phyloP scores from a whole-genome alignment of 2,329 filamentous ascomycete species.

The Venturia aucupariae region DNA sequence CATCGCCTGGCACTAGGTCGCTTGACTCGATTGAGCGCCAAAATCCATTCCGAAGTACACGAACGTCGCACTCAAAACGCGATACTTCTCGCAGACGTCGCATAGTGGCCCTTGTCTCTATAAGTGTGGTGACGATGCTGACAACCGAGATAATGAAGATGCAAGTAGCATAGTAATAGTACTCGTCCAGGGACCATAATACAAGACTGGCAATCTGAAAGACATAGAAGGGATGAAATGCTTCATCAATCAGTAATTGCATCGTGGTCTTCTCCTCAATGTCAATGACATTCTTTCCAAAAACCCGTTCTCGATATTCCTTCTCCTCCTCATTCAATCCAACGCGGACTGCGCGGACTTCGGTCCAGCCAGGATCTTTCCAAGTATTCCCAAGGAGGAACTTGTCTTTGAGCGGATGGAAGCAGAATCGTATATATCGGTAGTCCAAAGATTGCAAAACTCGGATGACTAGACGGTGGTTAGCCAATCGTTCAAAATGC shows the following conservation, averaged over 20 bases:
- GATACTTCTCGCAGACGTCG: slow-evolving; percentile 82
- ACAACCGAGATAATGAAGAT: slow-evolving; percentile 92
- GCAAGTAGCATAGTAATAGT: slow-evolving; percentile 94
- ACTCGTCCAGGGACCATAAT: slow-evolving; percentile 90
- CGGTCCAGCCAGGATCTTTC: slow-evolving; percentile 87
- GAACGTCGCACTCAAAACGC: slow-evolving; percentile 87
- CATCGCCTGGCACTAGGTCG: slow-evolving; percentile 87
- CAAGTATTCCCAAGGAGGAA: slow-evolving; percentile 81
- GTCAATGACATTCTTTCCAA: slow-evolving; percentile 83
- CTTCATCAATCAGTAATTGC: slow-evolving; percentile 85
- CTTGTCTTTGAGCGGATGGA: slow-evolving; percentile 79
- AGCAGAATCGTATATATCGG: slow-evolving; percentile 88
- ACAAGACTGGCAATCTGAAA: slow-evolving; percentile 93
- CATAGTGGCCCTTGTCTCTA: slow-evolving; percentile 93
- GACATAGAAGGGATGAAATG: slow-evolving; percentile 95
- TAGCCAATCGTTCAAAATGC: not conserved
- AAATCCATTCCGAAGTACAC: slow-evolving; percentile 88
- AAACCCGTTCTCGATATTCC: slow-evolving; percentile 71
- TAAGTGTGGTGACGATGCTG: slow-evolving; percentile 78
- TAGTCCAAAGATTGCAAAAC: slow-evolving; percentile 77
- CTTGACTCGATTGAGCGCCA: slow-evolving; percentile 83
- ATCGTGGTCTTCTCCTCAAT: slow-evolving; percentile 81
- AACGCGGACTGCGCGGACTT: slow-evolving; percentile 61
- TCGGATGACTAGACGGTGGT: slow-evolving; percentile 45
- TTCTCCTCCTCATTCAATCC: slow-evolving; percentile 88